These are phyloP conservation scores for Scedosporium apiospermum DNA, from an alignment of 2,329 filamentous ascomycete genomes.

Conservation along the genomic window DNA sequence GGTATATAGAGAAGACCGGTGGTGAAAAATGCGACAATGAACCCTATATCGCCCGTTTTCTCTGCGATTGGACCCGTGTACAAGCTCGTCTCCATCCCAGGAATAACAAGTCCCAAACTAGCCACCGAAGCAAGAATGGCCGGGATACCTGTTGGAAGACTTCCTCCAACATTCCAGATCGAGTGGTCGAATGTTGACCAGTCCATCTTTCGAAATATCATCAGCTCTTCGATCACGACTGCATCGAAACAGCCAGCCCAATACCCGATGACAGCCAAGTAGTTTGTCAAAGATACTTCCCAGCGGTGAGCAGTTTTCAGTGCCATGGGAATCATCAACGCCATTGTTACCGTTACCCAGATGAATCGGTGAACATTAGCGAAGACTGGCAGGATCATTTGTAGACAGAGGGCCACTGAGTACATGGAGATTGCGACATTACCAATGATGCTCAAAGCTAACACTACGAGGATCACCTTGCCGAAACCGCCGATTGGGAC, in stretches of 20 bases:
- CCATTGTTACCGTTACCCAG: conserved; percentile 29
- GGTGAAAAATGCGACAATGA: conserved; percentile 32
- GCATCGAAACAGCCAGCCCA: conserved; percentile 35
- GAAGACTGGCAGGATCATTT: conserved; percentile 31
- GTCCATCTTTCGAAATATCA: conserved; percentile 31
- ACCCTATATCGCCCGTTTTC: conserved; percentile 34
- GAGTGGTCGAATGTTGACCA: conserved; percentile 28
- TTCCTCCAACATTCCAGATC: conserved; percentile 33
- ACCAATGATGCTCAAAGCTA: conserved; percentile 25
- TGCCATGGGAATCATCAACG: conserved; percentile 29
- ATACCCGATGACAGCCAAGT: conserved; percentile 34
- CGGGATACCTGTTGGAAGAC: conserved; percentile 31
- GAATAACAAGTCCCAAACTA: conserved; percentile 31
- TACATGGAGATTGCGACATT: conserved; percentile 30
- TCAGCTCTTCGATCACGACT: conserved; percentile 30
- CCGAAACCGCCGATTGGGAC: conserved; percentile 21
- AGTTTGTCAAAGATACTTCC: conserved; percentile 31
- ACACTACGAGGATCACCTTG: conserved; percentile 24
- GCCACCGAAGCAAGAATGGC: conserved; percentile 32
- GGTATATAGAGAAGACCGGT: conserved; percentile 31
- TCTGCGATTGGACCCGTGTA: conserved; percentile 31
- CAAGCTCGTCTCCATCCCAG: conserved; percentile 33
- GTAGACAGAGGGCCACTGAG: conserved; percentile 27
- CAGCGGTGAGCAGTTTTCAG: conserved; percentile 29
- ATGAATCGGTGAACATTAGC: conserved; percentile 30